Percentiles rank a stretch among this genome's conserved stretches.
These are phyloP conservation scores for Triticum monococcum DNA, from an alignment of 176 grass and related monocot species.

Conservation along the genomic window DNA sequence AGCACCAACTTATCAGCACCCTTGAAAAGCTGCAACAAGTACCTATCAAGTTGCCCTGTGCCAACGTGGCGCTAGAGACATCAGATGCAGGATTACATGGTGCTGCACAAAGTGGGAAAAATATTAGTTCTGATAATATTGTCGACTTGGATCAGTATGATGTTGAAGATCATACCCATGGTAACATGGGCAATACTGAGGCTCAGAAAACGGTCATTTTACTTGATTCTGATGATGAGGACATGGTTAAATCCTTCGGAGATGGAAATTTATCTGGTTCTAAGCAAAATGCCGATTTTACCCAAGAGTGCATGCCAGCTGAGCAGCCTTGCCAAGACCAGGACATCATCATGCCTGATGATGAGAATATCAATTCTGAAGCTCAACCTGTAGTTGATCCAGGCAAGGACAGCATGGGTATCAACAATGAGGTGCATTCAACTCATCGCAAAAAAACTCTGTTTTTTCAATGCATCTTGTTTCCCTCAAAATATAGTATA, in stretches of 20 bases:
- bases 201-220: conserved; percentile 10
- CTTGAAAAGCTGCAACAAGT: conserved; percentile 27
- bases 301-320: not conserved
- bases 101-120: conserved; percentile 1
- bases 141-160: conserved; percentile 29
- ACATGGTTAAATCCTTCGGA: conserved; percentile 10
- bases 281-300: conserved; percentile 1
- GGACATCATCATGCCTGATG: conserved; percentile 1
- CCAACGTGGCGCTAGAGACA: not conserved
- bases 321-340: not conserved
- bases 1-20: conserved; percentile 19
- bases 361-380: conserved; percentile 18
- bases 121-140: not conserved
- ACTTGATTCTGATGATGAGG: conserved; percentile 37
- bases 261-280: conserved; percentile 24
- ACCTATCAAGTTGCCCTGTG: conserved; percentile 10
- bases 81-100: not conserved
- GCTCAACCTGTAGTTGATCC: conserved; percentile 18
- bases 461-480: not conserved
- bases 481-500: not conserved
- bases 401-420: not conserved
- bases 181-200: conserved; percentile 4
- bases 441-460: not conserved
- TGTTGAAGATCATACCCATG: not conserved
- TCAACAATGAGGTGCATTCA: conserved; percentile 26